These are phyloP conservation scores for Phlyctochytrium bullatum DNA, from an alignment of 192 early-diverging fungal genomes.

Conservation along the genomic window DNA sequence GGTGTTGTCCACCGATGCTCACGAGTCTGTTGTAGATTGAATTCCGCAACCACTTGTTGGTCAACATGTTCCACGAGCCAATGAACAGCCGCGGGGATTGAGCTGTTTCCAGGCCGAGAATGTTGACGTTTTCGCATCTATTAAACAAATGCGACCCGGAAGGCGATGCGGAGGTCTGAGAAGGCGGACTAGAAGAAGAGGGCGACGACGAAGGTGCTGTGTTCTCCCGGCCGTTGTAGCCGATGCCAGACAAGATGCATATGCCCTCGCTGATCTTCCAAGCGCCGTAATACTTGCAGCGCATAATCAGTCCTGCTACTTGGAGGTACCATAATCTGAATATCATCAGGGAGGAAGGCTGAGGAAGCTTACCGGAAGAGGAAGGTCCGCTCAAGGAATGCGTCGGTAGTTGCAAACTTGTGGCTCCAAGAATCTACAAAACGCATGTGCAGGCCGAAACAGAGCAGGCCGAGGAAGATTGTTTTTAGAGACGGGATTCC, in stretches of 20 bases:
- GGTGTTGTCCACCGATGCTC: conserved; percentile 50
- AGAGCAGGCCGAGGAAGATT: conserved; percentile 20
- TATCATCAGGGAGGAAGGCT: not conserved
- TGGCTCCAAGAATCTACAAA: conserved; percentile 22
- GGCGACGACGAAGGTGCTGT: conserved; percentile 41
- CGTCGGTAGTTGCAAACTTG: not conserved
- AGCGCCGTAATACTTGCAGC: conserved; percentile 45
- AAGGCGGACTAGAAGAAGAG: not conserved
- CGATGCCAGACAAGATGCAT: conserved; percentile 76
- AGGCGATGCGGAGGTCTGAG: not conserved
- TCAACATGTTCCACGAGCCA: conserved; percentile 84
- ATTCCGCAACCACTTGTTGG: conserved; percentile 78
- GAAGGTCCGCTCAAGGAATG: conserved; percentile 10
- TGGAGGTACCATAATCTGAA: conserved; percentile 25
- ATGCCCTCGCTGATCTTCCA: conserved; percentile 91
- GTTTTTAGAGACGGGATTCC: conserved; percentile 19
- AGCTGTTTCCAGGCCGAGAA: conserved; percentile 61
- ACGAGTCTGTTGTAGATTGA: conserved; percentile 72
- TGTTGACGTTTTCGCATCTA: conserved; percentile 70
- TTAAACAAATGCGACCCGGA: conserved; percentile 51
- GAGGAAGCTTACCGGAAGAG: conserved; percentile 8
- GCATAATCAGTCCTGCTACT: conserved; percentile 29
- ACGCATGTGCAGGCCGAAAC: conserved; percentile 11
- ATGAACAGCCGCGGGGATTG: conserved; percentile 40
- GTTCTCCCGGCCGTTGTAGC: conserved; percentile 69